Percentiles rank a stretch among this genome's conserved stretches.
phyloP scores from a whole-genome alignment of 2,329 filamentous ascomycete species.

The Incumbomyces lentus region DNA sequence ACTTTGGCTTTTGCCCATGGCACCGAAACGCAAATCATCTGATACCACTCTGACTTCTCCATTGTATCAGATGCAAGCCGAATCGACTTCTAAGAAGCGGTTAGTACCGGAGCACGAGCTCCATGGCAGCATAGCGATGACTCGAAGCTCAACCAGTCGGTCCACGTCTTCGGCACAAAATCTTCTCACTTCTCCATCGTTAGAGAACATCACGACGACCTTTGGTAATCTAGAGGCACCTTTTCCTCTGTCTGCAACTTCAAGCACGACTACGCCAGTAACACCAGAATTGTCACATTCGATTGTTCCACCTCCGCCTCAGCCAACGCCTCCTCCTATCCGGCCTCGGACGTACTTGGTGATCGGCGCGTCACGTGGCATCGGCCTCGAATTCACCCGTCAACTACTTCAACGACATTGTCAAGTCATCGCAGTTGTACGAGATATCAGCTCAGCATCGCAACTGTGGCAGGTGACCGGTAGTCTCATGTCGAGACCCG shows the following conservation, averaged over 20 bases:
- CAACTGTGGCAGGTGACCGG: constrained; percentile 34
- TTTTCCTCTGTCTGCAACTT: not conserved
- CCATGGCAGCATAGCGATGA: too few relatives aligned
- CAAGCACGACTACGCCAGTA: not conserved
- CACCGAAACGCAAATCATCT: constrained; percentile 2
- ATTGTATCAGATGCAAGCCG: not conserved
- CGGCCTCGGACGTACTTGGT: constrained; percentile 22
- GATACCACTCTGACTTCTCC: not conserved
- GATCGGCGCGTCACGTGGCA: constrained; percentile 26
- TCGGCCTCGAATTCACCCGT: constrained; percentile 43
- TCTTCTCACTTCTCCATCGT: not conserved
- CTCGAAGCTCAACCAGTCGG: not conserved
- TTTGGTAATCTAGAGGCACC: not conserved
- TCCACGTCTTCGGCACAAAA: not conserved
- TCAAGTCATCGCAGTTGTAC: constrained; percentile 42
- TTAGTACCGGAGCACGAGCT: not conserved
- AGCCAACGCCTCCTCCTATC: constrained; percentile 7
- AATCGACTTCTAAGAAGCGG: not conserved
- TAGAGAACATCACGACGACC: constrained; percentile 1
- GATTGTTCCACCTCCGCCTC: constrained; percentile 8
- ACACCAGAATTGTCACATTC: not conserved
- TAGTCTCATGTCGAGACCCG: constrained; percentile 14
- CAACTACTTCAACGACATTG: constrained; percentile 33
- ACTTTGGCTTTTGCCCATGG: not conserved
- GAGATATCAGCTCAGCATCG: constrained; percentile 33